Evolutionary conservation across 345 rosid species (phyloP).

Genomic region (Moricandia moricandioides): DNA sequence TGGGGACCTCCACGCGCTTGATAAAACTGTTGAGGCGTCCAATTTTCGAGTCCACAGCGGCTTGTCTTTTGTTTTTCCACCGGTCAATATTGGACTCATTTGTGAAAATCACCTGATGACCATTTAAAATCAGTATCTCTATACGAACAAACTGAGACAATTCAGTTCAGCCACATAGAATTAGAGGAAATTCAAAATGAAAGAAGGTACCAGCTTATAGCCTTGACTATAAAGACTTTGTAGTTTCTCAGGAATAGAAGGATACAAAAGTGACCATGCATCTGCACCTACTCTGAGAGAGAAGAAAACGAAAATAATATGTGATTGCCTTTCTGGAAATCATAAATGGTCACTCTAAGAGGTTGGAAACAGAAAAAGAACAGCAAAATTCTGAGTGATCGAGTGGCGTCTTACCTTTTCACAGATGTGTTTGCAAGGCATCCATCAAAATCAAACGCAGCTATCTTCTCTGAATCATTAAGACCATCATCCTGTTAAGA

Average conservation of each 20-base stretch:
- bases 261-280: slow-evolving; percentile 91
- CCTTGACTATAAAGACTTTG: slow-evolving; percentile 70
- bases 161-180: not conserved
- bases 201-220: slow-evolving; percentile 71
- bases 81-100: slow-evolving; percentile 97
- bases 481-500: slow-evolving; percentile 72
- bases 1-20: slow-evolving; percentile 67
- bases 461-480: slow-evolving; percentile 72
- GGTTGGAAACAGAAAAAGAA: not conserved
- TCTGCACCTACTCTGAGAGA: slow-evolving; percentile 76
- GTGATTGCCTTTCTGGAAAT: not conserved
- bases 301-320: not conserved
- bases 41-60: slow-evolving; percentile 82
- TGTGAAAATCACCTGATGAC: slow-evolving; percentile 75
- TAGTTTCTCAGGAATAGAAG: slow-evolving; percentile 84
- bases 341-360: not conserved
- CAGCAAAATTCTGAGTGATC: not conserved
- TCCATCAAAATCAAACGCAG: slow-evolving; percentile 98
- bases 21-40: slow-evolving; percentile 86
- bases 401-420: slow-evolving; percentile 49
- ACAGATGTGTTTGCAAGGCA: slow-evolving; percentile 87
- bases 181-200: not conserved
- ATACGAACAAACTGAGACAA: not conserved
- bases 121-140: slow-evolving; percentile 17
- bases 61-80: slow-evolving; percentile 94